Evolutionary conservation across 768 basidiomycete species (phyloP).

Genomic region (Mycena capillaripes): DNA sequence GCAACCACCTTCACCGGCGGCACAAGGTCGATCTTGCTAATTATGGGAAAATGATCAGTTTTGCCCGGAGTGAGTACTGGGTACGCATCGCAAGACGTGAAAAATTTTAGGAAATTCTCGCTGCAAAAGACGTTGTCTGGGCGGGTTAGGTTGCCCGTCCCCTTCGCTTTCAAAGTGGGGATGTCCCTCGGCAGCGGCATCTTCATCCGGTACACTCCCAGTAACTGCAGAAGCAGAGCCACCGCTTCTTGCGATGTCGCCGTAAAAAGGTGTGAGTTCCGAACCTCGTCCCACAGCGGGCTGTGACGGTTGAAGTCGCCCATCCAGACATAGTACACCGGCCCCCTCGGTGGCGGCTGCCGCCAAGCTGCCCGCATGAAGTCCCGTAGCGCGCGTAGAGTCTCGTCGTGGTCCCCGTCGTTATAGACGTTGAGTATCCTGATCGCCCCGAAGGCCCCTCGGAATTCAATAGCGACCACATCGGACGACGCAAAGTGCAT

Average conservation of each 20-base stretch:
- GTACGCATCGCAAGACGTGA: constrained; percentile 2
- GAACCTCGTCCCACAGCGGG: constrained; percentile 48
- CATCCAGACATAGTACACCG: constrained; percentile 42
- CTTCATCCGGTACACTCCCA: constrained; percentile 6
- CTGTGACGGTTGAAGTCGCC: constrained; percentile 58
- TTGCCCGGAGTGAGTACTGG: not conserved
- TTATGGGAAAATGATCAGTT: constrained; percentile 5
- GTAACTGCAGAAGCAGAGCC: constrained; percentile 27
- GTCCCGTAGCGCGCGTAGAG: constrained; percentile 24
- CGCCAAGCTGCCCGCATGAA: not conserved
- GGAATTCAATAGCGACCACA: constrained; percentile 37
- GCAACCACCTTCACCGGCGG: not conserved
- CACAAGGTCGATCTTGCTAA: not conserved
- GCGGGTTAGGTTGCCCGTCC: not conserved
- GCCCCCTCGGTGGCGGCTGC: not conserved
- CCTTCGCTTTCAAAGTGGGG: constrained; percentile 1
- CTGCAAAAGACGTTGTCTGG: constrained; percentile 19
- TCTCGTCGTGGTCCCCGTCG: constrained; percentile 42
- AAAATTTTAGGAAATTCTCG: not conserved
- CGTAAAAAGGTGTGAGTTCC: constrained; percentile 47
- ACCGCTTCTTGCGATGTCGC: constrained; percentile 15
- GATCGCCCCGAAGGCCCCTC: constrained; percentile 32
- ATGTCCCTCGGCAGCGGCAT: constrained; percentile 5
- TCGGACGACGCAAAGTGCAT: constrained; percentile 37
- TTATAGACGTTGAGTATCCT: constrained; percentile 57